Base-by-base conservation (phyloP, 2,329 filamentous ascomycete genomes). In the Paecilomyces sp. region DNA sequence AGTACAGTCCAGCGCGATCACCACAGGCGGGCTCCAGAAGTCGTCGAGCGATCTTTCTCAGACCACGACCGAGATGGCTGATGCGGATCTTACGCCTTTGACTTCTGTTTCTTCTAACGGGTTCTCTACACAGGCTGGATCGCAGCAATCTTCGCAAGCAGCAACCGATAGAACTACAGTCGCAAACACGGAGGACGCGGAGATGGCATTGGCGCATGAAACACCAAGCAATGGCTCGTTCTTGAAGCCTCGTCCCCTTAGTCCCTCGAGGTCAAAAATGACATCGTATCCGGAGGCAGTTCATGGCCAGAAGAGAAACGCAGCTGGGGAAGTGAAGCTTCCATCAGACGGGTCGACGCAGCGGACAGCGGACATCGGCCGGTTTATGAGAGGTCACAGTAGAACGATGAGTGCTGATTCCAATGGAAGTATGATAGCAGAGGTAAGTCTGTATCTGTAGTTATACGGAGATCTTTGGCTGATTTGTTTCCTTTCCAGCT, bases 381-480 rank as follows among this genome's bases (percentile, higher is more conserved):
- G 62, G 60, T 25, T 58, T 55, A 60, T 61, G 57, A 69, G 67
- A 58, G 83, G 82, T 31, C 89, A 91, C 72, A 88, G 88, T 30
- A 83, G 90, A 68, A 91, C 86, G 63, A 85, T 85, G 54, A 93
- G 90, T 72, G 82, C 86, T 59, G 79, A 90, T 61, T 86, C 85
- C 8, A 82, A 83, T 55, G 82, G 85, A 55, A 90, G 84, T 68
- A 88, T 86, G 65, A 90, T 93, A 66, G 88, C 89, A 73, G 90
- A 95, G 82, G 89, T 94, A 31, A n/a, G 13, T 33, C 9, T 25
- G 57, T 58, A 51, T 65, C 36, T 63, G 66, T 60, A 68, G 57
- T 15, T 54, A 51, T 53, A 11, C 30, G 15, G 25, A 33, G 33
- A 47, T 51, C 53, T 58, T 54, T 50, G 66, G 59, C 66, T 71